A percentile compares a stretch with the other conserved stretches of the same genome.
phyloP scores from a whole-genome alignment of 495 filamentous ascomycete species.

The Penicillium desertorum region DNA sequence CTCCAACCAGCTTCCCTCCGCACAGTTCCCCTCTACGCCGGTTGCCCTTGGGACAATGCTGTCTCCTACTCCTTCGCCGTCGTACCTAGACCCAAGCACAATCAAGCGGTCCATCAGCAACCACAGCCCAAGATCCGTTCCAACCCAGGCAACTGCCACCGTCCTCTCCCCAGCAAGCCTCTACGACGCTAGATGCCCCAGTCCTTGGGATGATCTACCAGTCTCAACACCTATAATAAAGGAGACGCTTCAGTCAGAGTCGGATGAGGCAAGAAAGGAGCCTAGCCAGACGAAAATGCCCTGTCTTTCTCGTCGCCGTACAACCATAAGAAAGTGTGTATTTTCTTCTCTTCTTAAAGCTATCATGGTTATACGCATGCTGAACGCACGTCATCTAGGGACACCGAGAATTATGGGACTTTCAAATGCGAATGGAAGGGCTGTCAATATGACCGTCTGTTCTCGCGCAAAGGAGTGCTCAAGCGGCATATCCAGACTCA shows the following conservation, averaged over 20 bases:
- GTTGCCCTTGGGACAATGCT: background rate
- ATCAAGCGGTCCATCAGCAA: background rate
- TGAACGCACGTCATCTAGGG: background rate
- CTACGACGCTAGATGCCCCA: background rate
- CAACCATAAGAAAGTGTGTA: background rate
- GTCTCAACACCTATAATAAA: background rate
- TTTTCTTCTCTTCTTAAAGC: background rate
- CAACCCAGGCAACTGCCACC: background rate
- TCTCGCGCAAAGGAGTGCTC: conserved; percentile 10
- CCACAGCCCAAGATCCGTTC: background rate
- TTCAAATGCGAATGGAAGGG: conserved; percentile 9
- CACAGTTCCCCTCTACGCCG: background rate
- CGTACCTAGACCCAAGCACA: conserved; percentile 2
- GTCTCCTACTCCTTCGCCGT: background rate
- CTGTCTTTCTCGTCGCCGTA: background rate
- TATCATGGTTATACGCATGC: background rate
- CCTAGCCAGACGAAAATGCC: background rate
- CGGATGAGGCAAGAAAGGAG: background rate
- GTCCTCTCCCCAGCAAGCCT: conserved; percentile 1
- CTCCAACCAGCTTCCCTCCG: background rate
- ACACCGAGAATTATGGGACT: background rate
- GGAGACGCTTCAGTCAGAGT: background rate
- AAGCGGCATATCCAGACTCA: conserved; percentile 11
- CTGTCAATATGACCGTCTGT: conserved; percentile 5
- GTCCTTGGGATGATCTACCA: background rate